These are phyloP conservation scores for Phyllosticta citrichinensis DNA, from an alignment of 2,329 filamentous ascomycete genomes.

Conservation along the genomic window DNA sequence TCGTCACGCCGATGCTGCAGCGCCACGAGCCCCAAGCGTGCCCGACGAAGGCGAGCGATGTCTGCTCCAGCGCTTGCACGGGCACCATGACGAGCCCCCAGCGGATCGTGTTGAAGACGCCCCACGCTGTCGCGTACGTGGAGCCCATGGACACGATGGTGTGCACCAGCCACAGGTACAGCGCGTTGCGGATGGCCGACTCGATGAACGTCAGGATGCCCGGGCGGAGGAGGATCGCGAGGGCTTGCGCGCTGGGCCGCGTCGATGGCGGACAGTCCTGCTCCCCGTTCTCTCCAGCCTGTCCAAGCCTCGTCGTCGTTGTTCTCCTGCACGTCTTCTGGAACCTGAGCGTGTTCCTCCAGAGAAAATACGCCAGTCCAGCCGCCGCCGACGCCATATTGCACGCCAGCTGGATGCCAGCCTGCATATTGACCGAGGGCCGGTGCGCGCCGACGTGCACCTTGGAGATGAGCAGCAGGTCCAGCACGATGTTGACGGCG, in stretches of 20 bases:
- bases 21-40: constrained; percentile 53
- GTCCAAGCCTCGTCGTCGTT: background rate
- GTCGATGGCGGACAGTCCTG: background rate
- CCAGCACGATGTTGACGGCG: constrained; percentile 55
- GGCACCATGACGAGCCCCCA: constrained; percentile 70
- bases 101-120: constrained; percentile 62
- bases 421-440: constrained; percentile 56
- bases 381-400: constrained; percentile 44
- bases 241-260: constrained; percentile 17
- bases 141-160: constrained; percentile 53
- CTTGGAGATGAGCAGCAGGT: constrained; percentile 55
- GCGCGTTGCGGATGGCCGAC: constrained; percentile 55
- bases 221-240: constrained; percentile 46
- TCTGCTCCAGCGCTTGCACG: constrained; percentile 56
- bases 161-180: constrained; percentile 62
- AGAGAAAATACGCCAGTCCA: constrained; percentile 51
- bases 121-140: constrained; percentile 63
- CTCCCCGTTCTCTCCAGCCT: constrained; percentile 11
- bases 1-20: constrained; percentile 19
- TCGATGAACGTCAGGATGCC: constrained; percentile 52
- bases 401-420: constrained; percentile 52
- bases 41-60: constrained; percentile 54
- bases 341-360: background rate
- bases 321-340: background rate
- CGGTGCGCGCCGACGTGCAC: constrained; percentile 47